Evolutionary conservation across 176 grass and related monocot genomes (phyloP).

Genomic region (Paspalum notatum): DNA sequence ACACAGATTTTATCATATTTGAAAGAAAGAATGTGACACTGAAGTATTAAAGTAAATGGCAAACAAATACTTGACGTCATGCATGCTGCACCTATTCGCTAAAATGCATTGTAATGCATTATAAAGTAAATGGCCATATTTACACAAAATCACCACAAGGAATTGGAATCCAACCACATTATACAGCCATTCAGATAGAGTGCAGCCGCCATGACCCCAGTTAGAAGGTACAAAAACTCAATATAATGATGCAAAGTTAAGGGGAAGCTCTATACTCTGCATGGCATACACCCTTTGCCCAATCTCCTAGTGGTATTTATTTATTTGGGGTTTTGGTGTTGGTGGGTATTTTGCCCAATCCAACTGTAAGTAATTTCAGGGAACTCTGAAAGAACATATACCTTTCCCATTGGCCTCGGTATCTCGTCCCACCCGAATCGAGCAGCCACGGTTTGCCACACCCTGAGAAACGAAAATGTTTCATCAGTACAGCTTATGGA

Average conservation of each 20-base stretch:
- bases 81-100: too few species aligned
- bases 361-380: constrained; percentile 19
- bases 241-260: background rate
- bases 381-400: constrained; percentile 30
- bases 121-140: too few species aligned
- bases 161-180: background rate
- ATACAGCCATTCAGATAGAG: background rate
- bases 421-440: constrained; percentile 90
- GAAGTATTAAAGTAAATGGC: too few species aligned
- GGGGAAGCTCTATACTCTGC: background rate
- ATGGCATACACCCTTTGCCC: background rate
- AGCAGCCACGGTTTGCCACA: constrained; percentile 97
- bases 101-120: too few species aligned
- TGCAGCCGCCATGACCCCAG: background rate
- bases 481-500: background rate
- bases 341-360: background rate
- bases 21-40: background rate
- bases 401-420: constrained; percentile 96
- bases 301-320: constrained; percentile 17
- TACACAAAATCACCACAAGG: background rate
- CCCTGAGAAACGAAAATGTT: constrained; percentile 59
- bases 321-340: background rate
- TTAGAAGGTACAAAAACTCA: background rate
- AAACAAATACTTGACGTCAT: too few species aligned
- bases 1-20: background rate